These are phyloP conservation scores for Trichoderma sp. DNA, from an alignment of 2,329 filamentous ascomycete genomes.

Conservation along the genomic window DNA sequence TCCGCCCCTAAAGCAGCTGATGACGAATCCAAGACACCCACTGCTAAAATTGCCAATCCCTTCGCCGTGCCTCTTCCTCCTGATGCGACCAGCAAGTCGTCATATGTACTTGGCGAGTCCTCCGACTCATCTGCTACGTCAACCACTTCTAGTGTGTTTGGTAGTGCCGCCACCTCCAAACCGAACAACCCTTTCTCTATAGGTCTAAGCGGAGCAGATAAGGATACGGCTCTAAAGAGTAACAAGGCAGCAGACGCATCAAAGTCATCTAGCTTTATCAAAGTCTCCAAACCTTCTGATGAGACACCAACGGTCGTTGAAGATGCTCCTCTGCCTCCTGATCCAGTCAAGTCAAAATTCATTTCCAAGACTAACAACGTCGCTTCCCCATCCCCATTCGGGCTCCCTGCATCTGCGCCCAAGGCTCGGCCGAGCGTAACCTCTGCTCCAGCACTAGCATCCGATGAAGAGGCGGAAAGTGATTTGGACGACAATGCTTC, in stretches of 20 bases:
- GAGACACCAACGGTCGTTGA: slow-evolving; percentile 22
- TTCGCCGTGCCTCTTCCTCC: slow-evolving; percentile 50
- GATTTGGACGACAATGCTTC: slow-evolving; percentile 43
- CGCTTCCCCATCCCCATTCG: slow-evolving; percentile 40
- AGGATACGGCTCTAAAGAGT: slow-evolving; percentile 15
- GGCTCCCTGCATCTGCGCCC: slow-evolving; percentile 32
- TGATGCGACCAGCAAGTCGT: slow-evolving; percentile 52
- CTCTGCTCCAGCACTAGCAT: slow-evolving; percentile 37
- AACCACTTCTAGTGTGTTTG: slow-evolving; percentile 31
- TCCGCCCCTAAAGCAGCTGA: slow-evolving; percentile 23
- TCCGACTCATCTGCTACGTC: slow-evolving; percentile 51
- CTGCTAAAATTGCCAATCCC: slow-evolving; percentile 37
- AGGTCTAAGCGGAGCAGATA: slow-evolving; percentile 30
- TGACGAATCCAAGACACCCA: slow-evolving; percentile 29
- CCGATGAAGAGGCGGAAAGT: slow-evolving; percentile 40
- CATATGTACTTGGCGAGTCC: slow-evolving; percentile 49
- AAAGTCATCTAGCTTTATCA: slow-evolving; percentile 35
- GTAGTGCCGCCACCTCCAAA: slow-evolving; percentile 29
- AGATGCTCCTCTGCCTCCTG: slow-evolving; percentile 44
- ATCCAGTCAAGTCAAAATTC: slow-evolving; percentile 32
- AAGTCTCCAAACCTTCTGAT: slow-evolving; percentile 26
- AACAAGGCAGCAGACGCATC: slow-evolving; percentile 25
- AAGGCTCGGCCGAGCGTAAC: slow-evolving; percentile 34
- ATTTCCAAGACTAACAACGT: slow-evolving; percentile 35
- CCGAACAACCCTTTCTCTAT: slow-evolving; percentile 40